A percentile compares a stretch with the other conserved stretches of the same genome.
Evolutionary conservation across 371 early-diverging fungal species (phyloP).

Genomic region (Zancudomyces culisetae): DNA sequence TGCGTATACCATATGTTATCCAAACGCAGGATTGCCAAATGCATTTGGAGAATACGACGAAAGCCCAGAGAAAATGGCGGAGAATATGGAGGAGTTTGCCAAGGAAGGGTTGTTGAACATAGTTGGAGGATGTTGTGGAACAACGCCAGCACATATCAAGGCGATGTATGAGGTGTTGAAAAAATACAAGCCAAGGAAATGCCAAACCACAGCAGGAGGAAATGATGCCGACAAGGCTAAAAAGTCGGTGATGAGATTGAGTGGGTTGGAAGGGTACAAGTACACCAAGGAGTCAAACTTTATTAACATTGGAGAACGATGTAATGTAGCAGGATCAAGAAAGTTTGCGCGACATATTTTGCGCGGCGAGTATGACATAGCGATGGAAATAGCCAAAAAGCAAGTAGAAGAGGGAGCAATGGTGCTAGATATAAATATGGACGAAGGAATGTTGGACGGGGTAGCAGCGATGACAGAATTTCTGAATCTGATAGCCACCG

Average conservation of each 20-base stretch:
- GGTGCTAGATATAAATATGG: slow-evolving; percentile 85
- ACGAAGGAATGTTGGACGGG: slow-evolving; percentile 87
- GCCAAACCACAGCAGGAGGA: slow-evolving; percentile 43
- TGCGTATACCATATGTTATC: slow-evolving; percentile 78
- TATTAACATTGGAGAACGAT: slow-evolving; percentile 87
- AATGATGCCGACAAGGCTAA: too few relatives aligned
- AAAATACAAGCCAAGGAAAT: slow-evolving; percentile 55
- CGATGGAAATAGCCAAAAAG: slow-evolving; percentile 70
- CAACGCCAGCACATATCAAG: slow-evolving; percentile 81
- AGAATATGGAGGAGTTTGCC: slow-evolving; percentile 63
- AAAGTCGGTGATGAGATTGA: slow-evolving; percentile 39
- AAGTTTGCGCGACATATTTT: slow-evolving; percentile 80
- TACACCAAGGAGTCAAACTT: slow-evolving; percentile 64
- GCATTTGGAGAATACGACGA: slow-evolving; percentile 82
- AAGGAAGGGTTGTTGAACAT: slow-evolving; percentile 77
- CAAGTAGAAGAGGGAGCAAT: slow-evolving; percentile 90
- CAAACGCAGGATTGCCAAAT: slow-evolving; percentile 78
- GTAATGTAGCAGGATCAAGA: slow-evolving; percentile 86
- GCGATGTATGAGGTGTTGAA: slow-evolving; percentile 64
- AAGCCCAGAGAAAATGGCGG: slow-evolving; percentile 66
- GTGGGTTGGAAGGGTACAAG: slow-evolving; percentile 63
- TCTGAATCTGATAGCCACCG: slow-evolving; percentile 78
- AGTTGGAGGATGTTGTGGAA: slow-evolving; percentile 91
- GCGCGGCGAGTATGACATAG: slow-evolving; percentile 79
- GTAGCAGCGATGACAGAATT: slow-evolving; percentile 80